Evolutionary conservation across 2,329 filamentous ascomycete genomes (phyloP).

Genomic region (Claviceps paspali): DNA sequence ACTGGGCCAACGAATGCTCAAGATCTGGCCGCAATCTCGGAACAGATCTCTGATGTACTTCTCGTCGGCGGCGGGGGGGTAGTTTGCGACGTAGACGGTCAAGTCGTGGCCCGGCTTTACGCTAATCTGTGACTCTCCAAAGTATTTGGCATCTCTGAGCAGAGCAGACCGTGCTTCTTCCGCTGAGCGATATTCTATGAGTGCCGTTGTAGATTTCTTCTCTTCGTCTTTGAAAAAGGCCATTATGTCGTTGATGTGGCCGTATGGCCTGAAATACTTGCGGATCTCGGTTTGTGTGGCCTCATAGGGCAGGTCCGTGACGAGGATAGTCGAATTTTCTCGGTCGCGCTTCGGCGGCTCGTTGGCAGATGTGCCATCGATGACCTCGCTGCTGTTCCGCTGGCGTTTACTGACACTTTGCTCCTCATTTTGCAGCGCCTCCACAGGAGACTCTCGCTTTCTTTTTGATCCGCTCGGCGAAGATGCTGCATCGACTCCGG

Average conservation of each 20-base stretch:
- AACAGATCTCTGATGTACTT: constrained; percentile 54
- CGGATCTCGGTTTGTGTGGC: constrained; percentile 58
- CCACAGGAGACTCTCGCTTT: constrained; percentile 50
- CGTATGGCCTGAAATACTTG: constrained; percentile 86
- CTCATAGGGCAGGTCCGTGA: constrained; percentile 58
- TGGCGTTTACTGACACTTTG: constrained; percentile 52
- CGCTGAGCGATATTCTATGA: constrained; percentile 70
- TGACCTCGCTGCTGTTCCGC: constrained; percentile 28
- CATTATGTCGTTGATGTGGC: constrained; percentile 64
- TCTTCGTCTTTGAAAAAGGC: constrained; percentile 45
- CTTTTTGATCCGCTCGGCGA: constrained; percentile 44
- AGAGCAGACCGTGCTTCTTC: constrained; percentile 73
- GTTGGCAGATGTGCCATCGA: constrained; percentile 9
- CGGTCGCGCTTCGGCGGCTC: constrained; percentile 58
- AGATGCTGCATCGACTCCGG: constrained; percentile 9
- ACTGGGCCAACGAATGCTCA: constrained; percentile 79
- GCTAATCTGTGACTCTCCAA: constrained; percentile 56
- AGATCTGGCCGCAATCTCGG: constrained; percentile 61
- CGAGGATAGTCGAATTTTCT: constrained; percentile 75
- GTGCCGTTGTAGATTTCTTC: constrained; percentile 47
- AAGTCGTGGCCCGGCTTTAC: constrained; percentile 63
- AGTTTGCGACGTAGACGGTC: constrained; percentile 85
- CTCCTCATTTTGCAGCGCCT: constrained; percentile 20
- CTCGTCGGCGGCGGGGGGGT: constrained; percentile 62
- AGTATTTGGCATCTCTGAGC: constrained; percentile 65